Evolutionary conservation across 768 basidiomycete species (phyloP), one percentile per base, ranked within the genome.

Genomic region (Lentinula raphanica): DNA sequence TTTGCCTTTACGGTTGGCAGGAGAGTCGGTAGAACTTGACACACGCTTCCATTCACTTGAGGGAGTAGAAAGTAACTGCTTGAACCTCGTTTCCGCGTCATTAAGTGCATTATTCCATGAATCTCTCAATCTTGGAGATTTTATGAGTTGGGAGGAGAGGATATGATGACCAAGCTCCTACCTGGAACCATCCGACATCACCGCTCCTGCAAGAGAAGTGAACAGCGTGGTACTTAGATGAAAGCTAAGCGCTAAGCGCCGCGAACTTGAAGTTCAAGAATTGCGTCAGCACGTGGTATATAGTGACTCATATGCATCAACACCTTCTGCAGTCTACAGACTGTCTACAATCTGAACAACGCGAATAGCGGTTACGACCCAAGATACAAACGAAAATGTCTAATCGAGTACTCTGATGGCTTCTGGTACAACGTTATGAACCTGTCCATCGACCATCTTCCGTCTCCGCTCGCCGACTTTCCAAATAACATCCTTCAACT

Each of bases 401-500:
- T 40, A 53, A 36, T 53, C 36, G 8, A 53, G 12, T 15, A 39
- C 23, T 15, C 51, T 35, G 13, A 45, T 12, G 12, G 54, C 40
- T 56, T 56, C 40, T 15, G 54, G 54, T n/a, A 56, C 54, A 31
- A 56, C 54, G n/a, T 45, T 56, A 45, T 56, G 54, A 5, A 56
- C 12, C n/a, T 61, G 60, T 17, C 60, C 56, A 27, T 49, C 48
- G 23, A 45, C 46, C 78, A 86, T 75, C 69, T 76, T 78, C 59
- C 86, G 72, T 67, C 84, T 75, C 65, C 78, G 76, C 71, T 92
- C 87, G 31, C 89, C 81, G 8, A 92, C 90, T 68, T 90, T 87
- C 88, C 87, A 90, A 29, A 92, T 92, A 11, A 92, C 90, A 63
- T 92, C 90, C 68, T 88, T 90, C 61, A 92, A 74, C 68, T 92